These are phyloP conservation scores for Pyronema omphalodes DNA, from an alignment of 495 filamentous ascomycete genomes.

Conservation along the genomic window DNA sequence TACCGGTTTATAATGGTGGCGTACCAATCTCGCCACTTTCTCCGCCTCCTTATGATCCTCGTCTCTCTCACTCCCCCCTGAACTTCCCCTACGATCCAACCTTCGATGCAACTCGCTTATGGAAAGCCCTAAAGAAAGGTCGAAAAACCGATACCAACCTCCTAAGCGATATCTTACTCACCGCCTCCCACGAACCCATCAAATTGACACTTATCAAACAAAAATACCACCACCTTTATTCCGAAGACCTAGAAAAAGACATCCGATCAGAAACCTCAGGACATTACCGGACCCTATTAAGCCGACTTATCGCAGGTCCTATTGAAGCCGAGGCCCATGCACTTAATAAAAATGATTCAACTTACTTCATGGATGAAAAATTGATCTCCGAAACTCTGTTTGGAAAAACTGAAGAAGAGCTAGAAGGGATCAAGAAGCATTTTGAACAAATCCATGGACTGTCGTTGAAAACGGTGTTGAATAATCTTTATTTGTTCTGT, in stretches of 20 bases:
- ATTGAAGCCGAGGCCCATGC: constrained; percentile 7
- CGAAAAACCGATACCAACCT: constrained; percentile 7
- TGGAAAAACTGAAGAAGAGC: constrained; percentile 13
- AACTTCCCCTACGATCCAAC: constrained; percentile 12
- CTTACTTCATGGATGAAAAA: constrained; percentile 14
- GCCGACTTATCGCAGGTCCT: constrained; percentile 12
- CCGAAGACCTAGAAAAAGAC: constrained; percentile 5
- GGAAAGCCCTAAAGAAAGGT: constrained; percentile 8
- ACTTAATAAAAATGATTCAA: not conserved
- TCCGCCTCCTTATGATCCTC: not conserved
- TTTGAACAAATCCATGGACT: constrained; percentile 11
- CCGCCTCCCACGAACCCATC: constrained; percentile 4
- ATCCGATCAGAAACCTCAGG: constrained; percentile 12
- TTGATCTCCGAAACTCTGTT: constrained; percentile 17
- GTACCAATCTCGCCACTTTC: not conserved
- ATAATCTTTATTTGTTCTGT: constrained; percentile 10
- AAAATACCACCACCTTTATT: constrained; percentile 10
- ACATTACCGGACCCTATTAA: constrained; percentile 11
- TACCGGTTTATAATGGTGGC: not conserved
- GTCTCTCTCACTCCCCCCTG: constrained; percentile 2
- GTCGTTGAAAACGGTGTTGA: constrained; percentile 9
- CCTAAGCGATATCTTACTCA: constrained; percentile 6
- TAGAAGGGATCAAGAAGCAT: constrained; percentile 11
- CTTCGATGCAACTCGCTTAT: constrained; percentile 8
- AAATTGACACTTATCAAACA: constrained; percentile 11